phyloP scores from a whole-genome alignment of 768 basidiomycete genomes.

The Cystobasidiopsis lactophilus region DNA sequence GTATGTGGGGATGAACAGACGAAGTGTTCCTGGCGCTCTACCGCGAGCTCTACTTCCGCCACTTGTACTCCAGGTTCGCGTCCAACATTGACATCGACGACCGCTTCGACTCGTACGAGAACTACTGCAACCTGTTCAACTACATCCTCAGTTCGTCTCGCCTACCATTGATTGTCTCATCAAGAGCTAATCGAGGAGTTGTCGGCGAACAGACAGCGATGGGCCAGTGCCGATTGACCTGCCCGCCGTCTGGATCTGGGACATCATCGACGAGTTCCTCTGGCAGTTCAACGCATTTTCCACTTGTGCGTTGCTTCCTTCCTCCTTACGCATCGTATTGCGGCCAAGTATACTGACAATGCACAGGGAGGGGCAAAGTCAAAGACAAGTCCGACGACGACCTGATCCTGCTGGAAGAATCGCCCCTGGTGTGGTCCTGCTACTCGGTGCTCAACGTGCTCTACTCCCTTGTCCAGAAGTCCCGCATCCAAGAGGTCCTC shows the following conservation, averaged over 20 bases:
- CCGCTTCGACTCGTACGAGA: constrained; percentile 87
- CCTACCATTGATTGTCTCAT: neutral
- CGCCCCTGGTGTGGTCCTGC: constrained; percentile 53
- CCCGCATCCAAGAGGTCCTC: constrained; percentile 81
- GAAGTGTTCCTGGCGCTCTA: constrained; percentile 92
- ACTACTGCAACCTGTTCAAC: constrained; percentile 96
- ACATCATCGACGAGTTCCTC: constrained; percentile 90
- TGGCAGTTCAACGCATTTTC: constrained; percentile 97
- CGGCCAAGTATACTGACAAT: neutral
- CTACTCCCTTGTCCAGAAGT: constrained; percentile 96
- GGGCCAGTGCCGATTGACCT: constrained; percentile 80
- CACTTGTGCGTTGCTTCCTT: constrained; percentile 67
- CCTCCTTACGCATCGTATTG: constrained; percentile 29
- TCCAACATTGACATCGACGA: constrained; percentile 68
- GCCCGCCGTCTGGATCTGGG: constrained; percentile 96
- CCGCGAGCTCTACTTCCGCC: constrained; percentile 83
- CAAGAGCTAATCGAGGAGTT: constrained; percentile 1
- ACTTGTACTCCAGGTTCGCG: constrained; percentile 83
- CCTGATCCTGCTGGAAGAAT: constrained; percentile 50
- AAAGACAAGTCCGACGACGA: constrained; percentile 77
- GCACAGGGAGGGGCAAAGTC: constrained; percentile 1
- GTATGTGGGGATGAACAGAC: constrained; percentile 30
- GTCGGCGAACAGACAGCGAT: constrained; percentile 49
- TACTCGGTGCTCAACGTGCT: constrained; percentile 96
- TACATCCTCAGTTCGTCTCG: constrained; percentile 77